Evolutionary conservation across 2,329 filamentous ascomycete genomes (phyloP).

Genomic region (Endothia cerciana): DNA sequence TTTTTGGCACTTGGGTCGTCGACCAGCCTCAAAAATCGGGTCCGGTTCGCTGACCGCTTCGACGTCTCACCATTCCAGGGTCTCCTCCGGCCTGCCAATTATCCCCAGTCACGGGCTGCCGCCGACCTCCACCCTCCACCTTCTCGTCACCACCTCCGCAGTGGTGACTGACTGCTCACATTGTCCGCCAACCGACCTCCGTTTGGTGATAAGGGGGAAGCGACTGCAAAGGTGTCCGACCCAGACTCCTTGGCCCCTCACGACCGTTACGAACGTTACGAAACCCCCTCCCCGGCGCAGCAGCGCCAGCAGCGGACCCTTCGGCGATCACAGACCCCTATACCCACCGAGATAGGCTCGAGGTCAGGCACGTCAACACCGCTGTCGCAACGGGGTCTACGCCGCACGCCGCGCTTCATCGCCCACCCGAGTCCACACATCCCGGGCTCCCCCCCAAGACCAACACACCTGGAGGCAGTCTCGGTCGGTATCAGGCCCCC

Average conservation of each 20-base stretch:
- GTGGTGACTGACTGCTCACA: slow-evolving; percentile 50
- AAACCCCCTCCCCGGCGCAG: slow-evolving; percentile 44
- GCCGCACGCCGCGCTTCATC: slow-evolving; percentile 57
- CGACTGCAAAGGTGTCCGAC: slow-evolving; percentile 52
- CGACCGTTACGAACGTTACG: slow-evolving; percentile 61
- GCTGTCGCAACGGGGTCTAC: slow-evolving; percentile 53
- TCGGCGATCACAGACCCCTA: slow-evolving; percentile 42
- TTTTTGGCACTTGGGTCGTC: slow-evolving; percentile 6
- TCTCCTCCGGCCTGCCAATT: slow-evolving; percentile 46
- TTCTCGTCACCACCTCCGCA: slow-evolving; percentile 40
- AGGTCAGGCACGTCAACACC: slow-evolving; percentile 46
- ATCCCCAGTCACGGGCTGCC: not conserved
- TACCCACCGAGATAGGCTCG: slow-evolving; percentile 22
- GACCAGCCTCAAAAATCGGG: slow-evolving; percentile 20
- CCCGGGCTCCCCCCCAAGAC: slow-evolving; percentile 32
- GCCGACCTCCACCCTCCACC: slow-evolving; percentile 59
- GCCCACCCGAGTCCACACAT: slow-evolving; percentile 46
- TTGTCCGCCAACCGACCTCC: slow-evolving; percentile 50
- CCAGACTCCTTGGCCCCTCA: slow-evolving; percentile 46
- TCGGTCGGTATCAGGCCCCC: slow-evolving; percentile 53
- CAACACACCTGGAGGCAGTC: slow-evolving; percentile 48
- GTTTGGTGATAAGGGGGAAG: slow-evolving; percentile 39
- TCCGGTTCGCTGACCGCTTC: slow-evolving; percentile 24
- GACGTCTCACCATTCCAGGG: slow-evolving; percentile 18
- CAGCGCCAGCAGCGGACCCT: slow-evolving; percentile 46